Evolutionary conservation across 1,284 basidiomycete genomes (phyloP).

Genomic region (Tilletia caries): DNA sequence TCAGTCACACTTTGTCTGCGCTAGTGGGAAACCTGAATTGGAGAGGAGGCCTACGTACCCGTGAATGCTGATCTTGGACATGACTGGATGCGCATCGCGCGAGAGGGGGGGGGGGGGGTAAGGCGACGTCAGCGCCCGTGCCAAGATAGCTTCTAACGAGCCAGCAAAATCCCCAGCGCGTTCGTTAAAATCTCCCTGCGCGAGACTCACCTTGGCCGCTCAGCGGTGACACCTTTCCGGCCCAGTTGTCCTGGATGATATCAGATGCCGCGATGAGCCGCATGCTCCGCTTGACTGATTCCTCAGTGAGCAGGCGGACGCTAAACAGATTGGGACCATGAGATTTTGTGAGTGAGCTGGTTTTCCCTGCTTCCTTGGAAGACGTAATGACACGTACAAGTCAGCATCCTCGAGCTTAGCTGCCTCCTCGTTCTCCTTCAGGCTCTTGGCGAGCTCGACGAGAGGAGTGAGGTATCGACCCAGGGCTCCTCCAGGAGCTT

Average conservation of each 20-base stretch:
- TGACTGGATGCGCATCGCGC: constrained; percentile 20
- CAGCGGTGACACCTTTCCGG: constrained; percentile 57
- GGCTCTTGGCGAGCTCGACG: constrained; percentile 30
- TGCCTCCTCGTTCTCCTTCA: constrained; percentile 17
- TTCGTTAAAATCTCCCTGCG: background rate
- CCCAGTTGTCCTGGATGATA: constrained; percentile 71
- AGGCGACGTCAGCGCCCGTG: too few relatives aligned
- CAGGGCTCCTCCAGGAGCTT: constrained; percentile 22
- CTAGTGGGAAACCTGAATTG: background rate
- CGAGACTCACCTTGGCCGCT: constrained; percentile 24
- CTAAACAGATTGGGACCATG: background rate
- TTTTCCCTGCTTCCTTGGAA: background rate
- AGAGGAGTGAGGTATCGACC: constrained; percentile 45
- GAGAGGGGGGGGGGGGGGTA: background rate
- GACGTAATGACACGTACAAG: background rate
- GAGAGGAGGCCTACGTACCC: constrained; percentile 22
- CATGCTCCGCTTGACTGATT: constrained; percentile 70
- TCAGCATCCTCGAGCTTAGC: constrained; percentile 14
- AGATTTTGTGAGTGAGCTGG: background rate
- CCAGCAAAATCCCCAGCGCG: too few relatives aligned
- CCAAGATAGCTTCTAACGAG: too few relatives aligned
- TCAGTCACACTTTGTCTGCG: background rate
- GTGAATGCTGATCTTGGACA: constrained; percentile 43
- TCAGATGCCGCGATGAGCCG: constrained; percentile 66
- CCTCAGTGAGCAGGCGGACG: constrained; percentile 30